Evolutionary conservation across 129 eudicot genomes (phyloP).

Genomic region (Heracleum sosnowskyi): DNA sequence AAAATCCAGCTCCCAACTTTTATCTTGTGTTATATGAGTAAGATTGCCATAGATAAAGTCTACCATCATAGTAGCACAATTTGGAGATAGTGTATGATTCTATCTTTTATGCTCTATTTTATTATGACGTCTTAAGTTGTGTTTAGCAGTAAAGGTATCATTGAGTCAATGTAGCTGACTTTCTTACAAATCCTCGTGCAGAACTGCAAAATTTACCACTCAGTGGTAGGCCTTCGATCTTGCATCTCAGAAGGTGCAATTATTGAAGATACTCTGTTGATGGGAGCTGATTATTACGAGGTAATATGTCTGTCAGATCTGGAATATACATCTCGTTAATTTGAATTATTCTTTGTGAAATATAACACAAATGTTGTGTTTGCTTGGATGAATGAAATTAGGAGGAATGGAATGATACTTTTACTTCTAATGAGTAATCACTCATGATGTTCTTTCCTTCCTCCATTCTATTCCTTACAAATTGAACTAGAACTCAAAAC

Average conservation of each 20-base stretch:
- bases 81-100: neutral
- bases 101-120: neutral
- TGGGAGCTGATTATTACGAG: constrained; percentile 99
- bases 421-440: neutral
- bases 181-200: constrained; percentile 26
- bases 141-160: neutral
- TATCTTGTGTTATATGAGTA: neutral
- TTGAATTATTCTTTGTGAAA: neutral
- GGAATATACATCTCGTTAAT: neutral
- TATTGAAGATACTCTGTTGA: constrained; percentile 78
- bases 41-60: neutral
- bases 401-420: neutral
- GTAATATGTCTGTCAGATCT: constrained; percentile 22
- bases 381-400: neutral
- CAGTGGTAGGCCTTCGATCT: constrained; percentile 93
- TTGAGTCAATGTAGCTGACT: neutral
- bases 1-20: neutral
- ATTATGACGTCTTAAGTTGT: neutral
- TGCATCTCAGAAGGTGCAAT: constrained; percentile 91
- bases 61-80: neutral
- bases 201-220: constrained; percentile 97
- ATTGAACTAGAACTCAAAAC: neutral
- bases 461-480: neutral
- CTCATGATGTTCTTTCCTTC: neutral
- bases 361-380: neutral